Evolutionary conservation across 208 protist genomes (phyloP).

Genomic region (Acanthamoeba lenticulata): DNA sequence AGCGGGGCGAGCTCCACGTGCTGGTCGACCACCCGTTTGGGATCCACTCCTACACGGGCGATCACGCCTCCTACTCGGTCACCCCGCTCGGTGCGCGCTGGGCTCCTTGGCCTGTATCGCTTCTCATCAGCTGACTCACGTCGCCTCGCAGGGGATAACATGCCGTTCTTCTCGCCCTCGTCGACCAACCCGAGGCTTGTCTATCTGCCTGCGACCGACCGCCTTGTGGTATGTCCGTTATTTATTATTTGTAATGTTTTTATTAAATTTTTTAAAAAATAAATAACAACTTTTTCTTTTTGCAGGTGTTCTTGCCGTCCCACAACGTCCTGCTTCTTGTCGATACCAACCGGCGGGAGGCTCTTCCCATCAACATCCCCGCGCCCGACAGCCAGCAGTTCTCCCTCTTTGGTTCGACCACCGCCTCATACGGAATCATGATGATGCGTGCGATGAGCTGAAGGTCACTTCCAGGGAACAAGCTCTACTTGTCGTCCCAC

Average conservation of each 20-base stretch:
- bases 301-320: constrained; percentile 41
- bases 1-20: constrained; percentile 15
- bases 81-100: constrained; percentile 20
- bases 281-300: too few species aligned
- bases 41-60: constrained; percentile 52
- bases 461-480: not conserved
- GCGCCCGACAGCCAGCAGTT: constrained; percentile 1
- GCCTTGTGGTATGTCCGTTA: not conserved
- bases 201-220: not conserved
- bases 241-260: not conserved
- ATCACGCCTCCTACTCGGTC: constrained; percentile 4
- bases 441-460: too few species aligned
- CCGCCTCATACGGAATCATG: not conserved
- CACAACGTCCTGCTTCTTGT: constrained; percentile 54
- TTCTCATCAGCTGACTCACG: not conserved
- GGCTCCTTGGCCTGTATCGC: not conserved
- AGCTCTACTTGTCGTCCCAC: constrained; percentile 54
- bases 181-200: constrained; percentile 26
- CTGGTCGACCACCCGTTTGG: constrained; percentile 65
- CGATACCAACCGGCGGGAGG: constrained; percentile 1
- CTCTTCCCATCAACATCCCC: constrained; percentile 60
- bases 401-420: not conserved
- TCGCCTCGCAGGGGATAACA: constrained; percentile 32
- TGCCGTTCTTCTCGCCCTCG: constrained; percentile 59
- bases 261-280: too few species aligned